Percentiles rank a stretch among this genome's conserved stretches.
Evolutionary conservation across 768 basidiomycete species (phyloP).

Genomic region (Kwoniella dendrophila): DNA sequence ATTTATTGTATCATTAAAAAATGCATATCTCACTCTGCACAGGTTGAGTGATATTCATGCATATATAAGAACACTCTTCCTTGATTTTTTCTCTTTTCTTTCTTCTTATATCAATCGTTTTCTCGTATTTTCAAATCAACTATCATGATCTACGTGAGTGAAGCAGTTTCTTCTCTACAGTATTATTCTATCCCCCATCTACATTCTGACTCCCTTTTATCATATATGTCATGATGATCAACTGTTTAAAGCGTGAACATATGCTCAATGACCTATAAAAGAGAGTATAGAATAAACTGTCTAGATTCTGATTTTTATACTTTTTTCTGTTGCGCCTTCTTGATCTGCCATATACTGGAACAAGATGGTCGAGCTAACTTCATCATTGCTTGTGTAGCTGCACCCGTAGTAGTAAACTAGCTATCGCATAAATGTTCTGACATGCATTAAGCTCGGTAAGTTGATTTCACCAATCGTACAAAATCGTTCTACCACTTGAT

Average conservation of each 20-base stretch:
- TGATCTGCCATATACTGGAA: background rate
- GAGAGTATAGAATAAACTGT: background rate
- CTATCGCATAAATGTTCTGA: too few species aligned
- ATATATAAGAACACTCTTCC: too few species aligned
- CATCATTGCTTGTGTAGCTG: background rate
- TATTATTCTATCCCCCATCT: background rate
- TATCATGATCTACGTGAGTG: too few species aligned
- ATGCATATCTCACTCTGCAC: too few species aligned
- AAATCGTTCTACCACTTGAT: background rate
- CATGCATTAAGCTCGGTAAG: too few species aligned
- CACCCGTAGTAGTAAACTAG: too few species aligned
- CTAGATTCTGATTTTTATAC: conserved; percentile 5
- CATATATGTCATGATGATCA: background rate
- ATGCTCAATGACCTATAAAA: background rate
- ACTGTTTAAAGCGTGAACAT: background rate
- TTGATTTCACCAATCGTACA: background rate
- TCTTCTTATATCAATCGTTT: too few species aligned
- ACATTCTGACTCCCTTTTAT: background rate
- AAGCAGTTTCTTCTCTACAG: background rate
- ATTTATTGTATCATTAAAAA: too few species aligned
- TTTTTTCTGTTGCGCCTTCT: background rate
- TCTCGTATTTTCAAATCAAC: too few species aligned
- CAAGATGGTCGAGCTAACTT: background rate
- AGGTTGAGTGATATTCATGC: too few species aligned
- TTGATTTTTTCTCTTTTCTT: too few species aligned